Conservation (phyloP, 352 stramenopile genomes). For the Phytophthora megakarya region DNA sequence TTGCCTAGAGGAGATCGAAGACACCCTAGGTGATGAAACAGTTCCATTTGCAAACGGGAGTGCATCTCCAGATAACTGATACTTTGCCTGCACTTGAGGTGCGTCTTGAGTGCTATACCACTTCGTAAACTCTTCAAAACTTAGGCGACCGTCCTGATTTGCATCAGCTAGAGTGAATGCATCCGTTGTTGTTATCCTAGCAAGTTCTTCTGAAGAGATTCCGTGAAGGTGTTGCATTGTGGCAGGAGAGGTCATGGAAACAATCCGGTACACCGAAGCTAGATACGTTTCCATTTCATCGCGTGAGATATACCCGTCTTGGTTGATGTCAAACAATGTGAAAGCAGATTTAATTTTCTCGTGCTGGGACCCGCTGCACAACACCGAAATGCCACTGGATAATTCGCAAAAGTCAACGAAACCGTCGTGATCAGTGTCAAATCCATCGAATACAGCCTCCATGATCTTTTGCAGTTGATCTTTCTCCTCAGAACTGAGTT, state of each 20-base stretch:
- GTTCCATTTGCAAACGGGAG: not conserved
- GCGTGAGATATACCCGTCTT: conserved; percentile 81
- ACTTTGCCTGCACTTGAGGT: conserved; percentile 22
- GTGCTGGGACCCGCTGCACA: conserved; percentile 76
- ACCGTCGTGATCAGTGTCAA: conserved; percentile 77
- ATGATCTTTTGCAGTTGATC: conserved; percentile 57
- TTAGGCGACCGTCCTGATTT: conserved; percentile 74
- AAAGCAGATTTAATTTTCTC: conserved; percentile 87
- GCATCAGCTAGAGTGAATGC: conserved; percentile 65
- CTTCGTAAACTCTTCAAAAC: conserved; percentile 83
- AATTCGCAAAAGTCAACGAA: conserved; percentile 89
- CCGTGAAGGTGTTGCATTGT: conserved; percentile 42
- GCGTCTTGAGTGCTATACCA: conserved; percentile 68
- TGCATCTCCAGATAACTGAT: not conserved
- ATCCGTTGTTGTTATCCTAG: conserved; percentile 66
- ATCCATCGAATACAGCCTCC: conserved; percentile 72
- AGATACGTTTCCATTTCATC: conserved; percentile 90
- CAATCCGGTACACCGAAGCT: conserved; percentile 79
- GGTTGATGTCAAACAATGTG: conserved; percentile 87
- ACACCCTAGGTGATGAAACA: conserved; percentile 15
- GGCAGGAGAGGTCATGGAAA: conserved; percentile 73
- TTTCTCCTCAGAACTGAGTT: conserved; percentile 36
- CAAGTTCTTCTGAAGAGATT: conserved; percentile 76
- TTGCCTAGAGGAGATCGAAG: conserved; percentile 42
- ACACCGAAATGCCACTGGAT: conserved; percentile 80